Evolutionary conservation across 1,284 basidiomycete genomes (phyloP).

Genomic region (Fomitopsis schrenkii): DNA sequence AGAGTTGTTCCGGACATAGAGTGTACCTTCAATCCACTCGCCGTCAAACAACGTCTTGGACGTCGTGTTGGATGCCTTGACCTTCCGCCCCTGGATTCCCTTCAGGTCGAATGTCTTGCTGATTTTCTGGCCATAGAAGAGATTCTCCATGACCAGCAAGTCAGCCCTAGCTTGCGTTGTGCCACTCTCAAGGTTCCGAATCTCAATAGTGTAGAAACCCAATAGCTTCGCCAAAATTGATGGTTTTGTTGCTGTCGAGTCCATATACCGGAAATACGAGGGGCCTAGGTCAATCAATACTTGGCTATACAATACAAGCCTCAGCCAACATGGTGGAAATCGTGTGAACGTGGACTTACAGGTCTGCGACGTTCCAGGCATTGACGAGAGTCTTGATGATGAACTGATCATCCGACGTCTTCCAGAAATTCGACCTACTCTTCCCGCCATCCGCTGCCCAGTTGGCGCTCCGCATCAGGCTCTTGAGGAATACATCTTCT

Average conservation of each 20-base stretch:
- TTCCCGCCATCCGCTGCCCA: slow-evolving; percentile 74
- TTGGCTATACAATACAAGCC: slow-evolving; percentile 44
- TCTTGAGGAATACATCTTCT: slow-evolving; percentile 56
- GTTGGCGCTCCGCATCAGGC: slow-evolving; percentile 54
- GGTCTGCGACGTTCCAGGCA: slow-evolving; percentile 80
- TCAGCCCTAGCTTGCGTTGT: slow-evolving; percentile 63
- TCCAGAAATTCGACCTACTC: slow-evolving; percentile 75
- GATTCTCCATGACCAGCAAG: slow-evolving; percentile 77
- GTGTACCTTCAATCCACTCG: slow-evolving; percentile 73
- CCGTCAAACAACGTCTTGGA: slow-evolving; percentile 69
- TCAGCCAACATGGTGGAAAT: background rate
- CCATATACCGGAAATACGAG: slow-evolving; percentile 74
- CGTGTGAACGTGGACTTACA: slow-evolving; percentile 44
- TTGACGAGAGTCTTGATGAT: slow-evolving; percentile 81
- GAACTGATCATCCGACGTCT: slow-evolving; percentile 69
- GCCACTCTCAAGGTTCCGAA: slow-evolving; percentile 69
- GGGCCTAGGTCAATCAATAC: slow-evolving; percentile 72
- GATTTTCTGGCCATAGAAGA: slow-evolving; percentile 68
- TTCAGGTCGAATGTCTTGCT: slow-evolving; percentile 74
- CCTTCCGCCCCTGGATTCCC: slow-evolving; percentile 70
- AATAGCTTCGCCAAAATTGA: slow-evolving; percentile 73
- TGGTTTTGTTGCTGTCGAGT: slow-evolving; percentile 58
- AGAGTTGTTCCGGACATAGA: background rate
- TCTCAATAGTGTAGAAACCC: slow-evolving; percentile 75
- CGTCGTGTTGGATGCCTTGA: slow-evolving; percentile 44